Evolutionary conservation across 164 flowering plant species (phyloP), one percentile per base, ranked within the genome.

Genomic region (Nymphaea thermarum): DNA sequence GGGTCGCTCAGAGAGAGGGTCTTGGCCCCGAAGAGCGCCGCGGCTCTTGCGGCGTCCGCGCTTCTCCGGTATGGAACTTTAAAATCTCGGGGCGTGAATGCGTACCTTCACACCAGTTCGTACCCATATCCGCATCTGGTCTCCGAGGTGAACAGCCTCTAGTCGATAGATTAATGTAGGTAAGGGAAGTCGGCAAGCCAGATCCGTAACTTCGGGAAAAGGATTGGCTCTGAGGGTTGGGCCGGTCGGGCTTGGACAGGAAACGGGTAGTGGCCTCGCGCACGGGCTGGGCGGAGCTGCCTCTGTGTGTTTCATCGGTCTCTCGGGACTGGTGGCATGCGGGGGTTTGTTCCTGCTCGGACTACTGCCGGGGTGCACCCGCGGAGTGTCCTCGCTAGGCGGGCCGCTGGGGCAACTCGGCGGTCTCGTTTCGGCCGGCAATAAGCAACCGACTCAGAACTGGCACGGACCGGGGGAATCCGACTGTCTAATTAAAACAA

Each of bases 401-500:
- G 63, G 63, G 14, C 36, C 5, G 63, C 5, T 60, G 5, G 14
- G 63, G 68, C 57, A 63, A 6, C 42, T 8, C 6, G 4, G 4
- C 6, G 63, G 63, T 5, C 63, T 18, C 36, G 4, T 18, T 15
- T 15, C 63, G 63, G n/a, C n/a, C n/a, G 63, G 63, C 63, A 15
- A 4, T 4, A 15, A 60, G 14, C 63, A 60, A 15, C 14, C 36
- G 36, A 60, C 63, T 60, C 63, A 18, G 25, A 63, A 60, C 63
- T 60, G 6, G n/a, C 4, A 60, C 4, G 5, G 5, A 15, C 4
- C 16, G 36, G 43, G 65, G 43, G 53, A 43, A 65, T 43, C 67
- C n/a, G 43, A 65, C 67, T 75, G 75, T 74, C 77, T 74, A 71
- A 71, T n/a, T n/a, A n/a, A n/a, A n/a, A n/a, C n/a, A n/a, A n/a